phyloP scores from a whole-genome alignment of 2,329 filamentous ascomycete species.

The Xylariales sp. region DNA sequence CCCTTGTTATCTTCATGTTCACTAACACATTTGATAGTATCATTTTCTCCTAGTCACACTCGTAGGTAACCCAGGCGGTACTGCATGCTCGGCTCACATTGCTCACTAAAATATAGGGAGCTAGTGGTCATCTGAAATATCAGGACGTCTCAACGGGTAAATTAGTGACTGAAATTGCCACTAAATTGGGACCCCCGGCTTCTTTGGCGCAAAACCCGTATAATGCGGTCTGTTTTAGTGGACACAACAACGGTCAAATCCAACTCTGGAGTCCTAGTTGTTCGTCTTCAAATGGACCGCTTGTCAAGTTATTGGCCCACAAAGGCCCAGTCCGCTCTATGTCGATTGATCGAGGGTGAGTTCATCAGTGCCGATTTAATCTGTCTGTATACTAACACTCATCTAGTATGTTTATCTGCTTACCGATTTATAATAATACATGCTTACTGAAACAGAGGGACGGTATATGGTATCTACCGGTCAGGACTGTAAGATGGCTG shows the following conservation, averaged over 20 bases:
- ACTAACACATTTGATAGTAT: constrained; percentile 60
- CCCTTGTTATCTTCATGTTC: not conserved
- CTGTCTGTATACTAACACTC: constrained; percentile 15
- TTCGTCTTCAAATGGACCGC: constrained; percentile 67
- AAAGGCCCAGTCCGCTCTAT: constrained; percentile 87
- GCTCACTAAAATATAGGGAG: constrained; percentile 31
- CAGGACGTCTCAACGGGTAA: constrained; percentile 95
- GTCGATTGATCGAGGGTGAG: constrained; percentile 76
- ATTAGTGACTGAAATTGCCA: constrained; percentile 85
- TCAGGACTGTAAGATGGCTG: constrained; percentile 59
- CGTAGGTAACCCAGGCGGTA: constrained; percentile 61
- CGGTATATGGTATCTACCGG: constrained; percentile 96
- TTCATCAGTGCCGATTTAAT: not conserved
- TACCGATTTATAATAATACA: not conserved
- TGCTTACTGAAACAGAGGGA: constrained; percentile 65
- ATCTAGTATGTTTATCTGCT: constrained; percentile 20
- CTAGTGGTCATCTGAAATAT: constrained; percentile 73
- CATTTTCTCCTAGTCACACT: constrained; percentile 93
- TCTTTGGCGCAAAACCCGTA: constrained; percentile 88
- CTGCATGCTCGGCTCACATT: constrained; percentile 3
- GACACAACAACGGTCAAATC: constrained; percentile 94
- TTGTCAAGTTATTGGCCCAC: constrained; percentile 93
- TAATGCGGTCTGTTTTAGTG: constrained; percentile 91
- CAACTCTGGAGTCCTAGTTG: constrained; percentile 95
- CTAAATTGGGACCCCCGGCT: constrained; percentile 84